These are phyloP conservation scores for Theileria orientalis DNA, from an alignment of 169 alveolate genomes.

Conservation along the genomic window DNA sequence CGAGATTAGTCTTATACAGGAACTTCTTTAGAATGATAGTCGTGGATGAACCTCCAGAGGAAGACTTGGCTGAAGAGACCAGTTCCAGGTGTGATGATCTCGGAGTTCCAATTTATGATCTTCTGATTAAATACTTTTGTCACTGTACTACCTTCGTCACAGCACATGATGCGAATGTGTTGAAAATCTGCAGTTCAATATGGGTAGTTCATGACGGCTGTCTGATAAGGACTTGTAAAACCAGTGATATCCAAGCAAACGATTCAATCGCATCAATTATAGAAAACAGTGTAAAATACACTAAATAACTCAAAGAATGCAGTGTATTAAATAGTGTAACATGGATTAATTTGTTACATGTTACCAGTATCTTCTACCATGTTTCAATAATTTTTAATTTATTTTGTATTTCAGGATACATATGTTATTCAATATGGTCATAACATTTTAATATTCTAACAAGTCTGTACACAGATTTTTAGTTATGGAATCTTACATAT, in stretches of 20 bases:
- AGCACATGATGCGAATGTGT: constrained; percentile 50
- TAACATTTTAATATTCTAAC: no score
- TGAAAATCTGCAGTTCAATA: constrained; percentile 26
- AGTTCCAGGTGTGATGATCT: background rate
- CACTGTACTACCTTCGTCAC: constrained; percentile 37
- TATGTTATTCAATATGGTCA: no score
- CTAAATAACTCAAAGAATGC: no score
- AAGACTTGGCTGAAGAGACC: constrained; percentile 5
- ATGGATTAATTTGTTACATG: no score
- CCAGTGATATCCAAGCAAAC: background rate
- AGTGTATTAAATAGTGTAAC: no score
- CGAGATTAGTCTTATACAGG: constrained; percentile 70
- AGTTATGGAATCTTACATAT: no score
- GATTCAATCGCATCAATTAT: constrained; percentile 19
- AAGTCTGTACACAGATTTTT: no score
- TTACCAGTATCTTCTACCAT: no score
- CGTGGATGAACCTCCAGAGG: constrained; percentile 82
- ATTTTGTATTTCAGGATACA: no score
- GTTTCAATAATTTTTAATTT: no score
- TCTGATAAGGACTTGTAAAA: constrained; percentile 19
- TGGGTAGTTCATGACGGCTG: constrained; percentile 30
- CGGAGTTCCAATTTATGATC: constrained; percentile 24
- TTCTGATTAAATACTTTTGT: background rate
- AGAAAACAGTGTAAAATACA: no score
- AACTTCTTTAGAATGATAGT: constrained; percentile 67